Conservation (phyloP, 1,284 basidiomycete genomes). For the Xerocomus nothofagi region DNA sequence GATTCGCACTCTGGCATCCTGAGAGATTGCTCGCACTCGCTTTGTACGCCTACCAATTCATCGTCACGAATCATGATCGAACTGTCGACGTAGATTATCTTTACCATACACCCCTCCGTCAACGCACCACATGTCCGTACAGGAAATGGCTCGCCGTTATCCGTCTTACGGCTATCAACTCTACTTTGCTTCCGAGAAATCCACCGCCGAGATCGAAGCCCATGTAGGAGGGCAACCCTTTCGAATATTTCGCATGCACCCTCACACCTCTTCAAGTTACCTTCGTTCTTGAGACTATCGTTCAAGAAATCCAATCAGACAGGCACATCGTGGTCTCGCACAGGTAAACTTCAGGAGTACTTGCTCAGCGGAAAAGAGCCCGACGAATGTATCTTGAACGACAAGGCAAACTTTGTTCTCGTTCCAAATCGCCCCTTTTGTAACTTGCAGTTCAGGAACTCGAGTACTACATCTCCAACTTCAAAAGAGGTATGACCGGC, state of each 20-base stretch:
- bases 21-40: slow-evolving; percentile 54
- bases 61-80: slow-evolving; percentile 1
- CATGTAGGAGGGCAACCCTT: slow-evolving; percentile 40
- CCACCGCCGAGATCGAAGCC: slow-evolving; percentile 52
- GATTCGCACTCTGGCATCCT: slow-evolving; percentile 70
- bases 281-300: slow-evolving; percentile 17
- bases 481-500: slow-evolving; percentile 57
- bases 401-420: slow-evolving; percentile 15
- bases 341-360: slow-evolving; percentile 9
- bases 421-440: neutral
- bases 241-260: neutral
- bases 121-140: slow-evolving; percentile 46
- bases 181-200: slow-evolving; percentile 53
- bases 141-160: slow-evolving; percentile 47
- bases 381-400: slow-evolving; percentile 20
- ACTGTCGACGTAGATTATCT: slow-evolving; percentile 47
- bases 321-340: neutral
- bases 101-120: slow-evolving; percentile 61
- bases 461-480: slow-evolving; percentile 46
- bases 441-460: slow-evolving; percentile 45
- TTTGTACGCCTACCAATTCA: slow-evolving; percentile 43
- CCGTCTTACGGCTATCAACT: slow-evolving; percentile 65
- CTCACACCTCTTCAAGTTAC: slow-evolving; percentile 18
- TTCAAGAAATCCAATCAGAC: slow-evolving; percentile 7
- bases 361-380: slow-evolving; percentile 8